Evolutionary conservation across 306 rosid genomes (phyloP).

Genomic region (Hylodesmum podocarpum): DNA sequence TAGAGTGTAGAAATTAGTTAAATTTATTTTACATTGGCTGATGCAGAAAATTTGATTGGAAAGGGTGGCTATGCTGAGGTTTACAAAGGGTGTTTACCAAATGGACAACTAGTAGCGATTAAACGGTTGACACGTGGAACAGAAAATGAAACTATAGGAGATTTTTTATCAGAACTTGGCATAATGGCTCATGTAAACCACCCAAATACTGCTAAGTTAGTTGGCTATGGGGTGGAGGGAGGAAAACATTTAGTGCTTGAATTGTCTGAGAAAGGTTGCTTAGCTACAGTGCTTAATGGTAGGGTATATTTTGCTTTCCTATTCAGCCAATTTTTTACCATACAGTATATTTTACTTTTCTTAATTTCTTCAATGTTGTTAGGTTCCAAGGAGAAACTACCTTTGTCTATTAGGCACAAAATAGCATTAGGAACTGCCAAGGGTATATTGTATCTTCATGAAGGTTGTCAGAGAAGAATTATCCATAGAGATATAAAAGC

Average conservation of each 20-base stretch:
- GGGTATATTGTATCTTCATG: constrained; percentile 80
- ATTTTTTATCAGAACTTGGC: constrained; percentile 80
- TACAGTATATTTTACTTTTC: not conserved
- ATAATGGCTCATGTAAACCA: constrained; percentile 84
- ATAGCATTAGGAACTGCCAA: constrained; percentile 71
- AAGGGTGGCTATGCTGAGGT: constrained; percentile 94
- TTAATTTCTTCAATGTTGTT: not conserved
- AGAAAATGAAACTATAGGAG: constrained; percentile 55
- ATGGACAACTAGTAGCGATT: constrained; percentile 66
- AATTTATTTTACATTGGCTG: not conserved
- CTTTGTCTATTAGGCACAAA: constrained; percentile 65
- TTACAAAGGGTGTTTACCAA: constrained; percentile 68
- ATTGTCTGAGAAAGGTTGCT: constrained; percentile 75
- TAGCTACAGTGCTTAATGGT: constrained; percentile 79
- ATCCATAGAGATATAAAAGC: constrained; percentile 91
- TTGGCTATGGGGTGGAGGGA: constrained; percentile 87
- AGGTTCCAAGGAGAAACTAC: constrained; percentile 68
- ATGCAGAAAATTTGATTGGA: constrained; percentile 74
- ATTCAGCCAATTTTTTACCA: not conserved
- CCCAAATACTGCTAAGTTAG: constrained; percentile 69
- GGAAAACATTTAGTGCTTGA: constrained; percentile 81
- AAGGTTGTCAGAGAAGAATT: constrained; percentile 83
- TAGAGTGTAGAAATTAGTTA: not conserved
- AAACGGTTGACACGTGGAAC: constrained; percentile 64
- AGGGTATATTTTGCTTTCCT: not conserved